These are phyloP conservation scores for Solanum phureja DNA, from an alignment of 257 asterid genomes.

Conservation along the genomic window DNA sequence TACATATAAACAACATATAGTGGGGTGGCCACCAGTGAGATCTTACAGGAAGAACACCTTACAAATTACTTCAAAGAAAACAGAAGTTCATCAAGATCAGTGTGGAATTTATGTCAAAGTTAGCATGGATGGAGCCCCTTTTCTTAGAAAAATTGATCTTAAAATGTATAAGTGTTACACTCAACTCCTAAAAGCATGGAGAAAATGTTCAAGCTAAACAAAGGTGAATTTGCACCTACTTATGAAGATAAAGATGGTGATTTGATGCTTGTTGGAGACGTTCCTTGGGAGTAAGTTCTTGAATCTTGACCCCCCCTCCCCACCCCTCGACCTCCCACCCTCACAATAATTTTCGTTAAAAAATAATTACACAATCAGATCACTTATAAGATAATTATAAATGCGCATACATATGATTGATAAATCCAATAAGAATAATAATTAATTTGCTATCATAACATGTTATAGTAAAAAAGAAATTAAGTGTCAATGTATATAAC, in stretches of 20 bases:
- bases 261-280: conserved; percentile 45
- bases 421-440: neutral
- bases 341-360: neutral
- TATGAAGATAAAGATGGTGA: conserved; percentile 27
- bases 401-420: neutral
- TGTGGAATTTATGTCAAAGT: neutral
- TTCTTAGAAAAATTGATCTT: conserved; percentile 49
- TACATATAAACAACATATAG: too few species aligned
- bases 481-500: neutral
- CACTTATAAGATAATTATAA: neutral
- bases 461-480: neutral
- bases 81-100: neutral
- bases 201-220: conserved; percentile 46
- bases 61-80: neutral
- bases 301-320: neutral
- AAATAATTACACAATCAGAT: neutral
- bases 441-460: neutral
- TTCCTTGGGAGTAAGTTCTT: conserved; percentile 33
- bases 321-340: too few species aligned
- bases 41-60: neutral
- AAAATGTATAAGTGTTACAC: conserved; percentile 29
- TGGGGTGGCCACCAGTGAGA: neutral
- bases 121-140: conserved; percentile 35
- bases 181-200: conserved; percentile 41
- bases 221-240: conserved; percentile 47